Base-by-base conservation (phyloP, 805 yeast species). In the Zygoascus ofunaensis region DNA sequence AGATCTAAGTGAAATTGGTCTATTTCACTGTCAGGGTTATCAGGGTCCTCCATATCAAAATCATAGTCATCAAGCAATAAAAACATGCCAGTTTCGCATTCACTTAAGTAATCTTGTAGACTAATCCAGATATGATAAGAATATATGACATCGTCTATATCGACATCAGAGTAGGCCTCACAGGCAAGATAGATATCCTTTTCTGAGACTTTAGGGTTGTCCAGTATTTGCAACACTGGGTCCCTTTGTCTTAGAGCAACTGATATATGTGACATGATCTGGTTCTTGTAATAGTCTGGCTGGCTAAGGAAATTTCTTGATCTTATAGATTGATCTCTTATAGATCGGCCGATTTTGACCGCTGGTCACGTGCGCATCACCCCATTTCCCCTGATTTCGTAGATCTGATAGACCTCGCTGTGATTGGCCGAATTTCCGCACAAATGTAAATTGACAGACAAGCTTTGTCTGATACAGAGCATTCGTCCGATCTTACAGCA, bases 71-170 rank as follows among this genome's bases (percentile, higher is more conserved):
- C 33, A 22, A 60, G 51, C 42, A 56, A 45, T 20, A 49, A 37
- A 50, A 56, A 60, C 23, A 56, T 39, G 61, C 64, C 59, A 17
- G 57, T 47, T n/a, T 57, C 47, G 3, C 57, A 47, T 41, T 60
- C 64, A 14, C 47, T 43, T 33, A 47, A 47, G 41, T 57, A 57
- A 18, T 46, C 43, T 20, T 47, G 43, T 30, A 58, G 41, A 10
- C 49, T 41, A 17, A 48, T 39, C 32, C 55, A 48, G 19, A 57
- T 57, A 14, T 47, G 39, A 47, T 37, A 55, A 2, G 60, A 58
- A 24, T 43, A 43, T 23, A 46, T 34, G 15, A 54, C 44, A 34
- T 55, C 58, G 4, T 49, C 48, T 4, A 53, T 49, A 26, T 51
- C 45, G 8, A 44, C 39, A 2, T 48, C 43, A 18, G 45, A 47